Base-by-base conservation (phyloP, 805 yeast genomes). In the Vanderwaltozyma yarrowii region DNA sequence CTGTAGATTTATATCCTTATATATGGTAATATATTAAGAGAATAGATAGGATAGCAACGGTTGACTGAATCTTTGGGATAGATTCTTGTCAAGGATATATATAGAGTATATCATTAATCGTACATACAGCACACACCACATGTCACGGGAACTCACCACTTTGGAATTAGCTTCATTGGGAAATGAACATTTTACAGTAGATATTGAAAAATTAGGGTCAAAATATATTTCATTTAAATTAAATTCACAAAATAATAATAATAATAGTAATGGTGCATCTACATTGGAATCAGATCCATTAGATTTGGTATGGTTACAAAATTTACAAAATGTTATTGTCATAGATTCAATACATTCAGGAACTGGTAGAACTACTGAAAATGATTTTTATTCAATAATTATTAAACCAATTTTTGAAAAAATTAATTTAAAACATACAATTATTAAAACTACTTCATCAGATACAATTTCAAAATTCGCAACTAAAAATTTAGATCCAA, bases 341-440 rank as follows among this genome's bases (percentile, higher is more conserved):
- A 32, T 65, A 3, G 69, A 65, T 40, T 65, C 70, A 1, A 44
- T 60, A 4, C 33, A 43, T 5, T 65, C 70, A 2, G 70, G 70
- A 1, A 43, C 45, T 3, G 69, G 69, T 2, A 55, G 69, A 31
- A 47, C 45, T 5, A n/a, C 16, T 3, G 32, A 49, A 7, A 52
- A 49, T 28, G 64, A 71, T 42, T 48, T 76, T 10, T 76, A 73
- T 46, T 24, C 40, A 1, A 45, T 54, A 2, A 56, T 77, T 0
- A 41, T 80, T 5, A 39, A 53, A 21, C 83, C 84, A 3, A 42
- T 78, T 2, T 62, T 80, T 3, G 49, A 53, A 0, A 39, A 45
- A 6, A 49, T 76, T 5, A 43, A 48, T 0, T 44, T 76, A 2
- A 25, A 44, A 0, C 70, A 69, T 45, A 41, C 42, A 1, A 72